These are phyloP conservation scores for Rhinocladiella mackenziei DNA, from an alignment of 2,329 filamentous ascomycete species.

Conservation along the genomic window DNA sequence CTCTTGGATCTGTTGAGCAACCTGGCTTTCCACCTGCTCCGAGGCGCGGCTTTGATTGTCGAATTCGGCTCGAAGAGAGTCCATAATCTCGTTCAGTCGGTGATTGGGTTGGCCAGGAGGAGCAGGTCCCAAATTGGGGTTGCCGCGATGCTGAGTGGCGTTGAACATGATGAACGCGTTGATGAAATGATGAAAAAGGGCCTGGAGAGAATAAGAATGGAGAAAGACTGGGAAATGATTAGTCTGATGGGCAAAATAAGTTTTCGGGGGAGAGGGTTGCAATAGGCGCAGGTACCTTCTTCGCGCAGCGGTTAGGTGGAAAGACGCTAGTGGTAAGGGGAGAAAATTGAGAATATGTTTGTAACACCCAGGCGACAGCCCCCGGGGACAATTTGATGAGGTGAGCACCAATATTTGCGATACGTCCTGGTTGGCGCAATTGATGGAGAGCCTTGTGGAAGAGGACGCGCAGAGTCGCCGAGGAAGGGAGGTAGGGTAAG, in stretches of 20 bases:
- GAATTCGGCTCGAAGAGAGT: conserved; percentile 86
- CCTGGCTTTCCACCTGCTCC: conserved; percentile 92
- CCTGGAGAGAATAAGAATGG: conserved; percentile 1
- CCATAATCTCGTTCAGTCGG: conserved; percentile 85
- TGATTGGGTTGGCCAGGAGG: conserved; percentile 49
- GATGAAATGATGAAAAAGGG: not conserved
- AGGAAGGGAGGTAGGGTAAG: conserved; percentile 1
- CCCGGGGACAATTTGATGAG: not conserved
- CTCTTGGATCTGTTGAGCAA: conserved; percentile 85
- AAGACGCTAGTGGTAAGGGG: conserved; percentile 28
- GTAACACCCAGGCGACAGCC: conserved; percentile 7
- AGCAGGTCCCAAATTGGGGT: conserved; percentile 44
- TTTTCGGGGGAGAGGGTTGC: conserved; percentile 6
- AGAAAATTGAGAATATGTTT: conserved; percentile 25
- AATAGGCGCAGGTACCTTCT: conserved; percentile 20
- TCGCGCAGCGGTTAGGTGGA: conserved; percentile 9
- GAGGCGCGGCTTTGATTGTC: conserved; percentile 76
- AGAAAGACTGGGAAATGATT: not conserved
- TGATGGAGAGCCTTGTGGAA: too few relatives aligned
- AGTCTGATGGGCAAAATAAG: conserved; percentile 1
- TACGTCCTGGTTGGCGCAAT: too few relatives aligned
- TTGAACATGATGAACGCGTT: conserved; percentile 27
- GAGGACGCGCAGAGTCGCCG: too few relatives aligned
- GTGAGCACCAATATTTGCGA: too few relatives aligned
- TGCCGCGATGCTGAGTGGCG: conserved; percentile 29